phyloP scores from a whole-genome alignment of 768 basidiomycete species.

The Tulasnella sp. region DNA sequence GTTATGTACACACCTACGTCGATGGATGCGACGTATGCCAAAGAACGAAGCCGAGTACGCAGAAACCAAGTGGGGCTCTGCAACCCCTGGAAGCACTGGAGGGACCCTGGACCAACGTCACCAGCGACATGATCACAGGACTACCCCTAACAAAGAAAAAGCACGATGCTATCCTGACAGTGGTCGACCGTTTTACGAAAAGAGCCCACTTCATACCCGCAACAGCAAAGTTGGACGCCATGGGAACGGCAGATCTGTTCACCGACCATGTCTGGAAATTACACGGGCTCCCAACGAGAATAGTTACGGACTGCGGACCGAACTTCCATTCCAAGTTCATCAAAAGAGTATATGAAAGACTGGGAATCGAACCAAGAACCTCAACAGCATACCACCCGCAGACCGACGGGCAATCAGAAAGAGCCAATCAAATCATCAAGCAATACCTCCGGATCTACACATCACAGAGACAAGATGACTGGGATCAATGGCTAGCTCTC shows the following conservation, averaged over 20 bases:
- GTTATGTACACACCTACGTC: background rate
- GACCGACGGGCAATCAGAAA: constrained; percentile 31
- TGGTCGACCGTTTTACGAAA: constrained; percentile 34
- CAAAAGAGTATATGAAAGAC: constrained; percentile 17
- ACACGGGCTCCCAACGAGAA: background rate
- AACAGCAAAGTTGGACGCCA: constrained; percentile 21
- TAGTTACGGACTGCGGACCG: constrained; percentile 8
- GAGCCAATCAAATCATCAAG: constrained; percentile 26
- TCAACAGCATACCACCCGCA: constrained; percentile 37
- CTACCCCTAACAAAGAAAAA: constrained; percentile 24
- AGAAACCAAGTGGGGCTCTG: background rate
- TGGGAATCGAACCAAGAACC: constrained; percentile 20
- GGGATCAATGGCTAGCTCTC: constrained; percentile 31
- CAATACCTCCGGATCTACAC: constrained; percentile 28
- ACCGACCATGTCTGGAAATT: constrained; percentile 27
- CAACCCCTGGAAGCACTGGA: background rate
- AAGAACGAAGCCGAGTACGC: background rate
- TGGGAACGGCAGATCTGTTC: constrained; percentile 31
- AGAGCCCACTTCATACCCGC: constrained; percentile 33
- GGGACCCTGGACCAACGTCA: background rate
- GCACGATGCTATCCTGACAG: constrained; percentile 25
- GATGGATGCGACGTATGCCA: background rate
- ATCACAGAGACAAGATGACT: constrained; percentile 33
- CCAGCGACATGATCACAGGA: constrained; percentile 25
- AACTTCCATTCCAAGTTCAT: constrained; percentile 6